Evolutionary conservation across 202 grass and related monocot species (phyloP), one percentile per base, ranked within the genome.

Genomic region (Digitaria exilis): DNA sequence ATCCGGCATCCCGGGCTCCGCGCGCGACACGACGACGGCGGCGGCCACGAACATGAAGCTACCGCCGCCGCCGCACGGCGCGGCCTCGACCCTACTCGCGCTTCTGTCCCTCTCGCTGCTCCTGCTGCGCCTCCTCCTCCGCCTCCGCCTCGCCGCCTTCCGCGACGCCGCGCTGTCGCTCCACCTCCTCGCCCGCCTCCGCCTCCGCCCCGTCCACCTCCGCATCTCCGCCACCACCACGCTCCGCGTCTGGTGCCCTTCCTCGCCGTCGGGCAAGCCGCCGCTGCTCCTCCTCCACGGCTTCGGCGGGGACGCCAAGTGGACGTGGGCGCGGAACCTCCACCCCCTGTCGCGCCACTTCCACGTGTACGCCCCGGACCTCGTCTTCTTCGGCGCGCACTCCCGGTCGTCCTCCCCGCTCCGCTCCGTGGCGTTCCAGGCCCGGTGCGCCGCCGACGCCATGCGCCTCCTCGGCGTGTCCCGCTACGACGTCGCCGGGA

Each of bases 261-360:
- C 61, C 34, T 16, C 37, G 29, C 71, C 80, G 5, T 88, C 68
- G 58, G 2, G 61, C 31, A 93, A 89, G 76, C 89, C 87, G 28
- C 56, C 65, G 32, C 81, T 88, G 18, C 55, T 91, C 46, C 85
- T 91, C 25, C 76, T 91, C 42, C 89, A 88, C 42, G 89, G 89
- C 29, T 91, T 91, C 82, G 44, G 96, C 37, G 96, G 96, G 31
- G 90, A 98, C 76, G 84, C 92, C 30, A 98, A 98, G 83, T 98
- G 96, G 96, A 94, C 94, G 63, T 98, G 93, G 90, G 83, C 80
- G 51, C 76, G 49, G n/a, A 94, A 98, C 87, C 71, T 98, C 12
- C 57, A 82, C 14, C 12, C 34, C 50, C 92, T 95, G 16, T 85
- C 75, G 24, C 71, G 81, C 42, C 73, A 67, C 66, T 88, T 85